These are phyloP conservation scores for Cephaloascus fragrans DNA, from an alignment of 805 yeast species.

Conservation along the genomic window DNA sequence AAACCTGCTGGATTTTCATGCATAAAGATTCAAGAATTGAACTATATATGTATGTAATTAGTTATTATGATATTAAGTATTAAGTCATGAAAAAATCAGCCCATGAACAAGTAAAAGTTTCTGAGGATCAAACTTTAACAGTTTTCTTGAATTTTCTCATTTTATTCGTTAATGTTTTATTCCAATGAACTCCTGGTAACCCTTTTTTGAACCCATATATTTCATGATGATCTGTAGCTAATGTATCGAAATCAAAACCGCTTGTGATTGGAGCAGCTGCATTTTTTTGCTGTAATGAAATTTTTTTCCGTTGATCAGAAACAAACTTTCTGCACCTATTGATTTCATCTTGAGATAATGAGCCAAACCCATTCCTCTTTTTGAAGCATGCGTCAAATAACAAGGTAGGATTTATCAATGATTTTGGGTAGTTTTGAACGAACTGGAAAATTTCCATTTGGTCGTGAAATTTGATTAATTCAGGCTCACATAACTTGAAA, in stretches of 20 bases:
- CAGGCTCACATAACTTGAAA: conserved; percentile 65
- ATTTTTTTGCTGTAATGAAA: conserved; percentile 3
- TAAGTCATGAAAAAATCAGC: no score
- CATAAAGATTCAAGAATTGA: no score
- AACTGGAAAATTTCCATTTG: conserved; percentile 71
- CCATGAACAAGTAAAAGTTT: no score
- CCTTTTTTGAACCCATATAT: conserved; percentile 30
- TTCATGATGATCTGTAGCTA: conserved; percentile 14
- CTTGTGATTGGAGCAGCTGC: neutral
- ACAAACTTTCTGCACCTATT: conserved; percentile 73
- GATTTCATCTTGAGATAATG: conserved; percentile 75
- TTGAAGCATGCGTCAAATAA: conserved; percentile 70
- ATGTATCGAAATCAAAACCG: neutral
- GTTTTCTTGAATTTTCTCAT: conserved; percentile 33
- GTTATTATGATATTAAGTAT: no score
- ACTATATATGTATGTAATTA: no score
- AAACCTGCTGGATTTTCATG: no score
- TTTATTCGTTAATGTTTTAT: conserved; percentile 44
- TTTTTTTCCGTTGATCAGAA: conserved; percentile 42
- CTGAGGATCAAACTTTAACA: conserved; percentile 8
- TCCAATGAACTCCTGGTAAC: conserved; percentile 51
- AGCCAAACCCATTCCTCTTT: conserved; percentile 61
- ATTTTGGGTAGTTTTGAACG: conserved; percentile 75
- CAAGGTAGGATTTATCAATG: conserved; percentile 55
- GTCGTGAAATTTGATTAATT: conserved; percentile 33